Base-by-base conservation (phyloP, 2,329 filamentous ascomycete genomes). In the Cephalotrichum gorgonifer region DNA sequence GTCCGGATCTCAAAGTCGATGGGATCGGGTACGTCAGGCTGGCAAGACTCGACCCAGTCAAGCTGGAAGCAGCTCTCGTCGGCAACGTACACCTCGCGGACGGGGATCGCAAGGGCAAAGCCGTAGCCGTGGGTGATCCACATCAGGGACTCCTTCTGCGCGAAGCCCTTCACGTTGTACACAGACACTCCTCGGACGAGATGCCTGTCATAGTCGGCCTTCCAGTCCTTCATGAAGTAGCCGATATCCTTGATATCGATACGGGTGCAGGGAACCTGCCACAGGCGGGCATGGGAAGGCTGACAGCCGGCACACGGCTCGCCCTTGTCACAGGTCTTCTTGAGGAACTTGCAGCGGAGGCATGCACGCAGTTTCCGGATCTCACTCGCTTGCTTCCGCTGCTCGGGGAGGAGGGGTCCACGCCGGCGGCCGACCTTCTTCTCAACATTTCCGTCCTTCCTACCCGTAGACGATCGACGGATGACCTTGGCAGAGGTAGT, bases 201-300 rank as follows among this genome's bases (percentile, higher is more conserved):
- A 63, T 96, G 90, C 57, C 89, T 85, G 70, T 95, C 89, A 60
- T 93, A 95, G 65, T 97, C 91, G 42, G 89, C 90, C 70, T 91
- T 95, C 90, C 90, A 97, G 67, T 96, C 91, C 75, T 96, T 96
- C 87, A 96, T 93, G 74, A 97, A 97, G 68, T 94, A 95, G 41
- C 83, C 87, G 60, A 97, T 95, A 60, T 97, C 91, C 77, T 95
- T 96, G 75, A 97, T 97, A 66, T 96, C 91, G 61, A 96, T 95
- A 53, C 91, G 86, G 38, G 91, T 97, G 75, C 91, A 97, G 53
- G 91, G 91, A 42, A 97, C 91, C 70, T 96, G 90, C 91, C 91
- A 97, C 47, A 97, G 76, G 55, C 91, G 84, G 54, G 91, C 91
- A 66, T 97, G 91, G 20, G 90, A 95, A 46, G 91, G 91, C 71